Evolutionary conservation across 1,139 yeast genomes (phyloP), one percentile per base, ranked within the genome.

Genomic region (Wickerhamiella pararugosa): DNA sequence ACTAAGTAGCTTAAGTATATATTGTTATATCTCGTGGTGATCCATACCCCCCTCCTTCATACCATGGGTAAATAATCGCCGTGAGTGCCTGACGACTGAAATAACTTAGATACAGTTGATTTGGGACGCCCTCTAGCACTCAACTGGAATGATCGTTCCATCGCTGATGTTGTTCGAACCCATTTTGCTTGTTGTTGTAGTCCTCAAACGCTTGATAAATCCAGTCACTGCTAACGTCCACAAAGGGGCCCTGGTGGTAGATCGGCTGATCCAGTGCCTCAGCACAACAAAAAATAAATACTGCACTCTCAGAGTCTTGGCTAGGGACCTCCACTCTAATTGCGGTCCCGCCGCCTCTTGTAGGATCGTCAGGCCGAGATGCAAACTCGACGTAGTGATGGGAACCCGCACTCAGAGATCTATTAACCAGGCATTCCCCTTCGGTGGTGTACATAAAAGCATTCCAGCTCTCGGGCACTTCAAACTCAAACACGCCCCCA

Each of bases 221-320:
- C 51, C 73, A 72, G 41, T 71, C 76, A 45, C 67, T 65, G 15
- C 78, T 64, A 7, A 78, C 73, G 47, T 82, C 90, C 10, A 80
- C 93, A 58, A 83, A 84, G 15, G 95, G 95, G 8, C 96, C 96
- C 56, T 84, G 81, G 58, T 86, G 94, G 33, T 82, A 82, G 43
- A 80, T 70, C 11, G 75, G 73, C 63, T 86, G 96, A 53, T 82
- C 73, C 47, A 84, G 66, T 34, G 73, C 71, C 59, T 82, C 65
- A 41, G 95, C 96, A 31, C 87, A 94, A 48, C 84, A 65, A 30
- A 86, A 53, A 4, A 81, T 75, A 52, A 86, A 76, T 48, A 74
- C 71, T 2, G 76, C 61, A 9, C 61, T 64, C 29, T 62, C 56
- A 15, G 51, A 42, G 31, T 43, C 45, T 5, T 45, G 42, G 28